These are phyloP conservation scores for Seiridium cupressi DNA, from an alignment of 2,329 filamentous ascomycete species.

Conservation along the genomic window DNA sequence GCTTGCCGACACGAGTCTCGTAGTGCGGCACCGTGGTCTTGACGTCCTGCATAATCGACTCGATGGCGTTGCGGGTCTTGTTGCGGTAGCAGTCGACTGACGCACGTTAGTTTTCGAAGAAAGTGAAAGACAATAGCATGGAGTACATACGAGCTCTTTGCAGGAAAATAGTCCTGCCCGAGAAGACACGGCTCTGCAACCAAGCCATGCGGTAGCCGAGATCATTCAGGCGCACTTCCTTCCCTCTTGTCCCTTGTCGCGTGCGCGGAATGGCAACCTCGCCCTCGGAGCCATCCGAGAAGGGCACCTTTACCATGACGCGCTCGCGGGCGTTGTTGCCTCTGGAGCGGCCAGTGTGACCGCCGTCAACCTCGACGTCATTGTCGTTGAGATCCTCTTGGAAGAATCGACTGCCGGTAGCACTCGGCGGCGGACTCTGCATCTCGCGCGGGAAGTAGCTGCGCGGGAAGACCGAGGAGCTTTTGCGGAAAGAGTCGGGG, in stretches of 20 bases:
- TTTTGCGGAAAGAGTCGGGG: slow-evolving; percentile 89
- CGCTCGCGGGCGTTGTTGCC: slow-evolving; percentile 30
- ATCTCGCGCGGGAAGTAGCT: slow-evolving; percentile 93
- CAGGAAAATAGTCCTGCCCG: slow-evolving; percentile 80
- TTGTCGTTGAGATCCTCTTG: slow-evolving; percentile 58
- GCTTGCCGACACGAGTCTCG: slow-evolving; percentile 84
- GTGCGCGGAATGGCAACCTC: slow-evolving; percentile 76
- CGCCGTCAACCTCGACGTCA: slow-evolving; percentile 55
- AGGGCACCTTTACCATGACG: slow-evolving; percentile 59
- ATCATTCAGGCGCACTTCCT: slow-evolving; percentile 90
- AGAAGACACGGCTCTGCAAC: slow-evolving; percentile 91
- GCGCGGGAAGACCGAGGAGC: slow-evolving; percentile 84
- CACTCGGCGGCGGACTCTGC: slow-evolving; percentile 78
- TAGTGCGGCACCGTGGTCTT: slow-evolving; percentile 77
- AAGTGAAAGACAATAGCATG: background rate
- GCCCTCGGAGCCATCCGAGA: slow-evolving; percentile 67
- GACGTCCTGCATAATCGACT: slow-evolving; percentile 74
- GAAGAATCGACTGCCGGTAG: slow-evolving; percentile 74
- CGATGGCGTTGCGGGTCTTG: slow-evolving; percentile 82
- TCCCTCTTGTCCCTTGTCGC: slow-evolving; percentile 66
- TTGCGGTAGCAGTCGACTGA: slow-evolving; percentile 73
- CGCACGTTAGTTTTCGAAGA: background rate
- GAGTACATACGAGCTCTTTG: slow-evolving; percentile 80
- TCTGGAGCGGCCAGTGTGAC: slow-evolving; percentile 34
- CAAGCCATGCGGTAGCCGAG: slow-evolving; percentile 94